Base-by-base conservation (phyloP, 345 rosid genomes). In the Populus davidiana region DNA sequence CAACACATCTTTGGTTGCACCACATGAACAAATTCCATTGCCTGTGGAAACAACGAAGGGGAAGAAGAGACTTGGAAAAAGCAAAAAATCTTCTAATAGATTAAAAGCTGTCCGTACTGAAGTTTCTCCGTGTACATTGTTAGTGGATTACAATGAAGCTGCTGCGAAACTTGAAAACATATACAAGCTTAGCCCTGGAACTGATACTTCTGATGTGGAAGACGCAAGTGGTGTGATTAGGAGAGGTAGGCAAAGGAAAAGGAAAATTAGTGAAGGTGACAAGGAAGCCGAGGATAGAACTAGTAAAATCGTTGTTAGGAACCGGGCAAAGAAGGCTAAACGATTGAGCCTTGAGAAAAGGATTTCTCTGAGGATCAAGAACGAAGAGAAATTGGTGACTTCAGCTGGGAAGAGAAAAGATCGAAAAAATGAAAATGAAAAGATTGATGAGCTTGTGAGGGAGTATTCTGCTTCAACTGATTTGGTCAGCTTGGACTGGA, bases 401-500 rank as follows among this genome's bases (percentile, higher is more conserved):
- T 71, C 79, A 27, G 54, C 29, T 69, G 72, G 66, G 67, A 74
- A 77, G 79, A 84, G 10, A 39, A 87, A 79, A 49, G 84, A 77
- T 68, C 56, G 12, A 21, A 61, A 72, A 47, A 78, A 81, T 36
- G 94, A 92, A 49, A 83, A 87, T 33, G 93, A 86, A 68, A 96
- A 91, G 87, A 87, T 91, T 20, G 89, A 92, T 69, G 84, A 84
- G 82, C 97, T 96, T 54, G 88, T 92, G 38, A 81, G 94, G 79
- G 92, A 87, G 6, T 92, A 93, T 79, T 91, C 93, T 1, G 83
- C 87, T 79, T 96, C 97, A 56, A 87, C 93, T 8, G 90, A 88
- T 85, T 71, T 92, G 77, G 90, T 77, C 23, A 90, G 91, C 88
- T 81, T 96, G 85, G 99, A 96, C 79, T 96, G 99, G 99, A 96